A percentile compares a stretch with the other conserved stretches of the same genome.
Evolutionary conservation across 2,329 filamentous ascomycete species (phyloP).

Genomic region (Fusarium camptoceras): DNA sequence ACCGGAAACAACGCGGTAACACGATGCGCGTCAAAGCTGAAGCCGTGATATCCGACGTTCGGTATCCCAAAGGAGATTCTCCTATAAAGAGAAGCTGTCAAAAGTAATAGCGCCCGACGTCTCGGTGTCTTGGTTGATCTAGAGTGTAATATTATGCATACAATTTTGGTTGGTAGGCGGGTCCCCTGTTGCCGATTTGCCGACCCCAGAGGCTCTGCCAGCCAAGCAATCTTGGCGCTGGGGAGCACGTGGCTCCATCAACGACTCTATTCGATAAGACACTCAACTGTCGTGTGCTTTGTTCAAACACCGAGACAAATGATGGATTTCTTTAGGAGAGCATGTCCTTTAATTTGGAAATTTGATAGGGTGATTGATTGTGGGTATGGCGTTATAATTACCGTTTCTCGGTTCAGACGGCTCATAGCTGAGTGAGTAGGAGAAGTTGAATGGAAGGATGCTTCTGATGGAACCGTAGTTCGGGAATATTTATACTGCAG

Average conservation of each 20-base stretch:
- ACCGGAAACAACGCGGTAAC: slow-evolving; percentile 29
- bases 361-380: slow-evolving; percentile 7
- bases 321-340: not conserved
- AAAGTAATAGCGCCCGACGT: slow-evolving; percentile 17
- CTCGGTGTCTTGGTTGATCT: slow-evolving; percentile 33
- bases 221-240: slow-evolving; percentile 41
- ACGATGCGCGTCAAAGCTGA: slow-evolving; percentile 4
- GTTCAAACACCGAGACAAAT: slow-evolving; percentile 29
- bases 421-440: not conserved
- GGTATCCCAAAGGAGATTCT: slow-evolving; percentile 37
- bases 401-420: slow-evolving; percentile 34
- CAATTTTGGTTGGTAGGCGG: slow-evolving; percentile 3
- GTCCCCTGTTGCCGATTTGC: slow-evolving; percentile 34
- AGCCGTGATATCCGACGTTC: slow-evolving; percentile 41
- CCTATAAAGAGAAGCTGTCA: slow-evolving; percentile 13
- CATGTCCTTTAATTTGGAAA: slow-evolving; percentile 12
- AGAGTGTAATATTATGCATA: not conserved
- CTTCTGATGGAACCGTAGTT: too few species aligned
- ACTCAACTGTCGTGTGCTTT: slow-evolving; percentile 34
- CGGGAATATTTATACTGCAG: slow-evolving; percentile 21
- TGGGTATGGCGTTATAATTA: not conserved
- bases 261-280: slow-evolving; percentile 34
- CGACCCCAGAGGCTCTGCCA: slow-evolving; percentile 23
- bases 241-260: slow-evolving; percentile 35
- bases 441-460: too few species aligned